Conservation (phyloP, 1,284 basidiomycete genomes). For the Moesziomyces antarcticus region DNA sequence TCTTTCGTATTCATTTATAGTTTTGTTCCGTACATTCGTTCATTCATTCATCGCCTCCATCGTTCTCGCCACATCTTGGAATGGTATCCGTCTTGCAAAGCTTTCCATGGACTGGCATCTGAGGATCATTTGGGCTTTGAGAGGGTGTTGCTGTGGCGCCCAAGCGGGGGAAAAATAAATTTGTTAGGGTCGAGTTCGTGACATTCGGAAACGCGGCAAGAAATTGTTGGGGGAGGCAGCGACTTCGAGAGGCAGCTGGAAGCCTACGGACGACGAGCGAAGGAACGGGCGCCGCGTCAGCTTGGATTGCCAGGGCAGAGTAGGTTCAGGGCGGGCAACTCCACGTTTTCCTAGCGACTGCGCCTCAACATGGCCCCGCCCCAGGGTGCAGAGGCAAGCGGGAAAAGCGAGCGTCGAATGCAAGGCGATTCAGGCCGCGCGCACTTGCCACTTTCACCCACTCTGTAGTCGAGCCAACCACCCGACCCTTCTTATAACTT, state of each 20-base stretch:
- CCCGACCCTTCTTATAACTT: not conserved
- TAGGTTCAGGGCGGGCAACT: not conserved
- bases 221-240: not conserved
- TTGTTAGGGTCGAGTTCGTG: not conserved
- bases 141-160: too few species aligned
- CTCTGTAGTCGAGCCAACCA: not conserved
- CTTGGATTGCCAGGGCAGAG: not conserved
- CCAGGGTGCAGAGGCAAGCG: not conserved
- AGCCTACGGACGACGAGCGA: conserved; percentile 36
- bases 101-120: not conserved
- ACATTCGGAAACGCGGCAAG: not conserved
- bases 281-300: conserved; percentile 7
- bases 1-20: conserved; percentile 8
- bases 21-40: conserved; percentile 12
- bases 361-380: not conserved
- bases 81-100: conserved; percentile 5
- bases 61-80: conserved; percentile 9
- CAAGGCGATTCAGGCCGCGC: not conserved
- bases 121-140: too few species aligned
- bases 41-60: conserved; percentile 3
- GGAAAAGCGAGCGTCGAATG: not conserved
- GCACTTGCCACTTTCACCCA: conserved; percentile 16
- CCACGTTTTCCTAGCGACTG: not conserved
- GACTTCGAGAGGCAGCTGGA: conserved; percentile 28
- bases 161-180: too few species aligned